These are phyloP conservation scores for Crithidia mellificae DNA, from an alignment of 208 protist genomes.

Conservation along the genomic window DNA sequence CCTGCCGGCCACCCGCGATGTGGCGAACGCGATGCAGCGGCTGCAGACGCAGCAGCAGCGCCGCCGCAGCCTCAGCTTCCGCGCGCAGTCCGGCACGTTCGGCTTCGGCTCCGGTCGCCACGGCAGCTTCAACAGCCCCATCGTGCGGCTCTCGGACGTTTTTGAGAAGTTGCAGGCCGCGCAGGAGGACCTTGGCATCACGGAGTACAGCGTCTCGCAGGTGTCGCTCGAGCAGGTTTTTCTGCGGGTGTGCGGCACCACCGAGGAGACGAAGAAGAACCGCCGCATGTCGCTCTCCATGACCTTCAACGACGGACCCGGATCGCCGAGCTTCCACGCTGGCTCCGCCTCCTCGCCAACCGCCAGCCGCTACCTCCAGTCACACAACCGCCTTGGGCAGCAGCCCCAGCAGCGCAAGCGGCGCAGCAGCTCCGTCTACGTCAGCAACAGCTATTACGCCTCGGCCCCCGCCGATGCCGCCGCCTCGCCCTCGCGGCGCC, in stretches of 20 bases:
- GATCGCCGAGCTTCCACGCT: neutral
- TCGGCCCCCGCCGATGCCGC: neutral
- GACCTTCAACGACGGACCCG: neutral
- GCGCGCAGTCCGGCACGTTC: neutral
- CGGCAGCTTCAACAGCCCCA: slow-evolving; percentile 10
- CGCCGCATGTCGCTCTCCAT: slow-evolving; percentile 7
- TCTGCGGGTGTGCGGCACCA: slow-evolving; percentile 21
- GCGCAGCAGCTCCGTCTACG: slow-evolving; percentile 2
- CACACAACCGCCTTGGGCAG: neutral
- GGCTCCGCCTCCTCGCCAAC: neutral
- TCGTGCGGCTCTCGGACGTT: slow-evolving; percentile 38
- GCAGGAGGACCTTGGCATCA: slow-evolving; percentile 32
- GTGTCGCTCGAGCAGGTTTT: slow-evolving; percentile 85
- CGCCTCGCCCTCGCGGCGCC: slow-evolving; percentile 14
- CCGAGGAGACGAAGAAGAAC: slow-evolving; percentile 21
- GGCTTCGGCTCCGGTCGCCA: neutral
- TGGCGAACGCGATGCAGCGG: slow-evolving; percentile 27
- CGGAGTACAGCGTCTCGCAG: slow-evolving; percentile 77
- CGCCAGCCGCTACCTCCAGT: neutral
- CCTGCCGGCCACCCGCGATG: slow-evolving; percentile 28
- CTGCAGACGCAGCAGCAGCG: slow-evolving; percentile 29
- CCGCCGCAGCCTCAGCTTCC: slow-evolving; percentile 14
- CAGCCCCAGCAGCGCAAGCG: neutral
- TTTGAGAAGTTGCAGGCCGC: slow-evolving; percentile 44
- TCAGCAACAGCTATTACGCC: neutral